Percentiles rank a stretch among this genome's conserved stretches.
These are phyloP conservation scores for Xylaria sp. DNA, from an alignment of 495 filamentous ascomycete species.

Conservation along the genomic window DNA sequence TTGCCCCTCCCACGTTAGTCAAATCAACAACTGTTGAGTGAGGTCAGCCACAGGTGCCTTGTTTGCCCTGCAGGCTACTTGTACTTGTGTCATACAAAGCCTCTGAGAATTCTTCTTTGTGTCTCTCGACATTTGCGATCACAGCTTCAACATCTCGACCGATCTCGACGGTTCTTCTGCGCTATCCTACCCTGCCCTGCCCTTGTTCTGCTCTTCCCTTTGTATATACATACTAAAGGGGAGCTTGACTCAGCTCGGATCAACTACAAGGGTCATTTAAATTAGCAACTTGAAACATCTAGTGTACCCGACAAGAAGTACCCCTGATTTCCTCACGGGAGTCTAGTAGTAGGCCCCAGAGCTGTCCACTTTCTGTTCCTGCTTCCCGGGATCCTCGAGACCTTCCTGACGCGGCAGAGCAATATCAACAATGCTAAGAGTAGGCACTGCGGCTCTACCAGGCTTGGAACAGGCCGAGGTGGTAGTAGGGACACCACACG, in stretches of 20 bases:
- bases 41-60: not conserved
- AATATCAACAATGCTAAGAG: constrained; percentile 55
- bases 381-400: constrained; percentile 19
- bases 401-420: constrained; percentile 44
- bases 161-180: not conserved
- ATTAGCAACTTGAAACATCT: constrained; percentile 20
- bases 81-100: constrained; percentile 8
- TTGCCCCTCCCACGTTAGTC: constrained; percentile 12
- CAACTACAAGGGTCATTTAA: constrained; percentile 19
- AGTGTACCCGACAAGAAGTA: not conserved
- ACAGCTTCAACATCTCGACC: not conserved
- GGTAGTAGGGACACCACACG: not conserved
- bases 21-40: not conserved
- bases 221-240: not conserved
- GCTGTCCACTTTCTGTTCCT: constrained; percentile 10
- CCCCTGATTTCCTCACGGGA: constrained; percentile 21
- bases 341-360: not conserved
- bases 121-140: not conserved
- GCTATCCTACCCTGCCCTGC: not conserved
- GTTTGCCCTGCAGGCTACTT: not conserved
- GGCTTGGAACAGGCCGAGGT: constrained; percentile 6
- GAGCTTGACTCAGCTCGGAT: constrained; percentile 16
- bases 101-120: not conserved
- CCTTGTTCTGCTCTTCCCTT: not conserved
- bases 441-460: constrained; percentile 35